Evolutionary conservation across 306 rosid genomes (phyloP).

Genomic region (Aeschynomene evenia): DNA sequence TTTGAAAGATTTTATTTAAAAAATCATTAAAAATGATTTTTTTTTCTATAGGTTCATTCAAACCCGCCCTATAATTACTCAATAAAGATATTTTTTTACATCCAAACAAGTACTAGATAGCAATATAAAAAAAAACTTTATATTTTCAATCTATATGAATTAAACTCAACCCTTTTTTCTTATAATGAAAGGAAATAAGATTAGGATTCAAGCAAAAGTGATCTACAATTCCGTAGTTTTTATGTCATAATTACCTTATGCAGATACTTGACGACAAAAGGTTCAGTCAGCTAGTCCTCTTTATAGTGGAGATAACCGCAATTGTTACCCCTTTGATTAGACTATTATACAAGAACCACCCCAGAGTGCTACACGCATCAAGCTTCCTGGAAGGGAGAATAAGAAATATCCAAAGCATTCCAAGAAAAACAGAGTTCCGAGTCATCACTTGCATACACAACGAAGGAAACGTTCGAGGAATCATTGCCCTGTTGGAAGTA

Average conservation of each 20-base stretch:
- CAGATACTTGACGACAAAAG: slow-evolving; percentile 37
- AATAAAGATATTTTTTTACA: no score
- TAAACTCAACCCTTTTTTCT: not conserved
- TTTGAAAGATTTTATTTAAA: no score
- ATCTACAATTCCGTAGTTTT: not conserved
- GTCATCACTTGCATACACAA: slow-evolving; percentile 45
- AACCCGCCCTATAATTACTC: no score
- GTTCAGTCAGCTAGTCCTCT: slow-evolving; percentile 28
- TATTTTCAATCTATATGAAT: no score
- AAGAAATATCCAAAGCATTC: slow-evolving; percentile 32
- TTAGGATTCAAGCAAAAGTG: no score
- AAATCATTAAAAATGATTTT: no score
- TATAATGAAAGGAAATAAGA: no score
- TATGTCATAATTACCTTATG: not conserved
- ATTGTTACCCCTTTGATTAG: slow-evolving; percentile 28
- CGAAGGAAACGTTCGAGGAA: slow-evolving; percentile 45
- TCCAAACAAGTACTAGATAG: no score
- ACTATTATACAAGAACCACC: slow-evolving; percentile 3
- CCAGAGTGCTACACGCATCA: slow-evolving; percentile 6
- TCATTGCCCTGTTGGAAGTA: slow-evolving; percentile 47
- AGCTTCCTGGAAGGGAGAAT: not conserved
- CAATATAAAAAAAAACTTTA: no score
- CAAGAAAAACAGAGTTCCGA: slow-evolving; percentile 26
- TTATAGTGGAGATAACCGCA: slow-evolving; percentile 8
- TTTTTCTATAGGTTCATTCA: no score